A percentile compares a stretch with the other conserved stretches of the same genome.
Conservation (phyloP, 208 protist genomes). For the Vickermania ingenoplastis region DNA sequence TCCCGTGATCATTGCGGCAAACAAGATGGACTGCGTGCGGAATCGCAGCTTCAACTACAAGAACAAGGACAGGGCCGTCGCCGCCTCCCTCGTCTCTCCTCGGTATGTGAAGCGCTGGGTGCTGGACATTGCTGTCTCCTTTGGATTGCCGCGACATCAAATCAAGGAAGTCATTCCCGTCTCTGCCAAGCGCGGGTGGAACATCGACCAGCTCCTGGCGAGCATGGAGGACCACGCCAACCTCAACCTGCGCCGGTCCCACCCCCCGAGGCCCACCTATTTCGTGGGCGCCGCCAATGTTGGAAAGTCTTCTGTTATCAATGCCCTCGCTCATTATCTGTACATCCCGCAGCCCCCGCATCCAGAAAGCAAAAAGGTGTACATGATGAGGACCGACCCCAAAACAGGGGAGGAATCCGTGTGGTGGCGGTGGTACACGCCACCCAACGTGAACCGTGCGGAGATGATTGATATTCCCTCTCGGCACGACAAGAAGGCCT, state of each 20-base stretch:
- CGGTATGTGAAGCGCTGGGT: constrained; percentile 77
- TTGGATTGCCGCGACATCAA: constrained; percentile 68
- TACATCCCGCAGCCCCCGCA: constrained; percentile 82
- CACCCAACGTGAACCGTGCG: constrained; percentile 79
- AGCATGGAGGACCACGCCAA: constrained; percentile 72
- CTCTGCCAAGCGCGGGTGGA: constrained; percentile 87
- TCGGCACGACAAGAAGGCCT: constrained; percentile 77
- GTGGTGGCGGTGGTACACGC: constrained; percentile 86
- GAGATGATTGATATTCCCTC: constrained; percentile 85
- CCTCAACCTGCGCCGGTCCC: constrained; percentile 60
- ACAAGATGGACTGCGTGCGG: constrained; percentile 88
- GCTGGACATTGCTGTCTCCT: constrained; percentile 66
- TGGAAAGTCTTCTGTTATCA: constrained; percentile 90
- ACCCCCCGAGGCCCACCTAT: constrained; percentile 75
- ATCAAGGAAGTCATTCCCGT: constrained; percentile 67
- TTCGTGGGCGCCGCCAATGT: constrained; percentile 86
- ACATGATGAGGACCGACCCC: constrained; percentile 59
- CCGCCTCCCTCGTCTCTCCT: constrained; percentile 53
- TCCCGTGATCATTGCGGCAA: constrained; percentile 81
- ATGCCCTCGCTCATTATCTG: constrained; percentile 80
- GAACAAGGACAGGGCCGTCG: constrained; percentile 60
- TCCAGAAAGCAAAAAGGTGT: constrained; percentile 80
- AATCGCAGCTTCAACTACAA: constrained; percentile 79
- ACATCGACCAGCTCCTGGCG: constrained; percentile 59
- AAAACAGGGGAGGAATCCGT: constrained; percentile 54